Conservation (phyloP, 78 protist species). For the Ministeria vibrans region DNA sequence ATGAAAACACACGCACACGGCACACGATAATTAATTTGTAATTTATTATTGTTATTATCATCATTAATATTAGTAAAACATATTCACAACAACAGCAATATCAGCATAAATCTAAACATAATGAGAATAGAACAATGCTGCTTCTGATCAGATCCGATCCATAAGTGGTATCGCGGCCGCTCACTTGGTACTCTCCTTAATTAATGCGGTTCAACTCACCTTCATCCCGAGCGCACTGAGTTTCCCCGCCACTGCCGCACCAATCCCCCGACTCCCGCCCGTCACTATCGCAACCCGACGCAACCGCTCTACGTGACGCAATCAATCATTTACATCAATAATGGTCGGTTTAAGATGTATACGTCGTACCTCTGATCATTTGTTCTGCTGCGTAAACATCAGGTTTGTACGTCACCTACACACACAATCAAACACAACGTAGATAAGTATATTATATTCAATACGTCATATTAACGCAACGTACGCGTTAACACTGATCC, state of each 20-base stretch:
- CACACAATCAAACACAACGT: too few species aligned
- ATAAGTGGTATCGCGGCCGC: too few species aligned
- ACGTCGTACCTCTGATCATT: neutral
- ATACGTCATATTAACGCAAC: too few species aligned
- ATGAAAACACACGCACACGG: neutral
- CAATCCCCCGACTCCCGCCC: slow-evolving; percentile 6
- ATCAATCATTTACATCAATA: neutral
- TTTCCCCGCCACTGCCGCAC: neutral
- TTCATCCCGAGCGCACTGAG: neutral
- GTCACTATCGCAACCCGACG: neutral
- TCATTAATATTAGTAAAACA: neutral
- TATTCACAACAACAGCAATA: too few species aligned
- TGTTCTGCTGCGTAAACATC: slow-evolving; percentile 10
- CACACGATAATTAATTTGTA: too few species aligned
- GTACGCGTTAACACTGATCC: too few species aligned
- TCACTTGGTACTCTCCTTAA: too few species aligned
- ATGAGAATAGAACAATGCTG: too few species aligned
- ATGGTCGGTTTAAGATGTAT: neutral
- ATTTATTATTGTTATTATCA: neutral
- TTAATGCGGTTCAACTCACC: neutral
- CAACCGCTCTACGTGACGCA: slow-evolving; percentile 1
- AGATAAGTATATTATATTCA: too few species aligned
- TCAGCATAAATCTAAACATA: too few species aligned
- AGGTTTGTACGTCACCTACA: slow-evolving; percentile 12
- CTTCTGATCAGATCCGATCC: too few species aligned